A percentile compares a stretch with the other conserved stretches of the same genome.
Evolutionary conservation across 176 grass and related monocot genomes (phyloP).

Genomic region (Stipa capillata): DNA sequence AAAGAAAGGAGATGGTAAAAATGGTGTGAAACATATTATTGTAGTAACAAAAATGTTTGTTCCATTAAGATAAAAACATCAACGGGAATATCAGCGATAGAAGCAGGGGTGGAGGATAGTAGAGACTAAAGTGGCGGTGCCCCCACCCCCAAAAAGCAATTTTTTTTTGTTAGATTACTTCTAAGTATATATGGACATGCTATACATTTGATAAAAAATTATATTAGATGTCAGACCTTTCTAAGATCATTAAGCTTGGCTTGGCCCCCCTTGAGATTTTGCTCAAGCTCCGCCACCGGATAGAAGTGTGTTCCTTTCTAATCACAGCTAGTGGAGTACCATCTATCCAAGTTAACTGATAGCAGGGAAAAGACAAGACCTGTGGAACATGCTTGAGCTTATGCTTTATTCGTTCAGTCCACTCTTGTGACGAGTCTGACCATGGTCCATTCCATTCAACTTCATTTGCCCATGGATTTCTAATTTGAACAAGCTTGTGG

Average conservation of each 20-base stretch:
- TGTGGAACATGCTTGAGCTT: constrained; percentile 97
- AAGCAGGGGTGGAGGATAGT: neutral
- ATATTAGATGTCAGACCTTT: too few species aligned
- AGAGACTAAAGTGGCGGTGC: too few species aligned
- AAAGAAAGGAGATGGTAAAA: neutral
- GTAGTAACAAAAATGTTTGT: neutral
- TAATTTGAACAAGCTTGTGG: constrained; percentile 95
- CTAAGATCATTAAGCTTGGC: too few species aligned
- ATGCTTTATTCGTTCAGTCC: constrained; percentile 97
- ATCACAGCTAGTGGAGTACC: neutral
- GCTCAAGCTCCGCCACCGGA: neutral
- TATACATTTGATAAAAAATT: too few species aligned
- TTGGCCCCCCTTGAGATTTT: neutral
- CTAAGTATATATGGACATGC: too few species aligned
- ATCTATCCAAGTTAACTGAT: neutral
- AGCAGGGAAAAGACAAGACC: constrained; percentile 37
- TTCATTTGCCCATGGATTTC: constrained; percentile 99
- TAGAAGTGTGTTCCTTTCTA: neutral
- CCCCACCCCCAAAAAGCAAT: too few species aligned
- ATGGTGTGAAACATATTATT: neutral
- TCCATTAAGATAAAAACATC: neutral
- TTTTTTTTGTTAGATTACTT: too few species aligned
- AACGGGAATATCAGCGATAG: neutral
- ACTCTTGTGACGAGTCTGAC: constrained; percentile 89
- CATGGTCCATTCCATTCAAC: constrained; percentile 99